Conservation (phyloP, 176 grass and related monocot species). For the Alopecurus myosuroides region DNA sequence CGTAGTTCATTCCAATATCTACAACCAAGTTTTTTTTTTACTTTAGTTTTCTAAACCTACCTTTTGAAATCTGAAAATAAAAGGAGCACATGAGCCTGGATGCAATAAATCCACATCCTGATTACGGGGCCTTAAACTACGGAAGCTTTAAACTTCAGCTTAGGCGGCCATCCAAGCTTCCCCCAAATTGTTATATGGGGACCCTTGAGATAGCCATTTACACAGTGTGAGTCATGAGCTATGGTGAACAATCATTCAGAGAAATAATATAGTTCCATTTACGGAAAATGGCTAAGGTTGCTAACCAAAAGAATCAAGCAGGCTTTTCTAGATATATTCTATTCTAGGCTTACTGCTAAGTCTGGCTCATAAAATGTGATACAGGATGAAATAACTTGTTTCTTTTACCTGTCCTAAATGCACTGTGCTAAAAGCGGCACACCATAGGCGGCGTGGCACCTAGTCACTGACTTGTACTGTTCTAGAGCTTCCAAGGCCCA, state of each 20-base stretch:
- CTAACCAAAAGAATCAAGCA: not conserved
- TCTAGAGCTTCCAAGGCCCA: not conserved
- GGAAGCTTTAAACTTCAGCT: not conserved
- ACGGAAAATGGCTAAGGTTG: not conserved
- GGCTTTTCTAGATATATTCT: not conserved
- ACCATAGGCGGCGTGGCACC: not conserved
- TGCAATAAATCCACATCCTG: not conserved
- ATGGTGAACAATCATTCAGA: not conserved
- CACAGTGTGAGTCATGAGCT: not conserved
- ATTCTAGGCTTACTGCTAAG: not conserved
- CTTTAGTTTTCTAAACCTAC: not conserved
- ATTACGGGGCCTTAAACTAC: not conserved
- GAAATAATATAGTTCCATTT: not conserved
- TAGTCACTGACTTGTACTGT: constrained; percentile 13
- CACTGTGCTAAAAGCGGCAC: not conserved
- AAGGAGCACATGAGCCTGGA: not conserved
- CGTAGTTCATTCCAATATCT: not conserved
- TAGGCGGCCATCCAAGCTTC: not conserved
- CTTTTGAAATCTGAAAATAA: not conserved
- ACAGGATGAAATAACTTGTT: not conserved
- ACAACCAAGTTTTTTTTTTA: not conserved
- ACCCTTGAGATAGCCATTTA: not conserved
- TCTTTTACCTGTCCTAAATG: not conserved
- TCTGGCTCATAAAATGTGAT: not conserved
- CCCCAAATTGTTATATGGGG: not conserved